Percentiles rank a stretch among this genome's conserved stretches.
phyloP scores from a whole-genome alignment of 495 filamentous ascomycete species.

The Penicillium herquei region DNA sequence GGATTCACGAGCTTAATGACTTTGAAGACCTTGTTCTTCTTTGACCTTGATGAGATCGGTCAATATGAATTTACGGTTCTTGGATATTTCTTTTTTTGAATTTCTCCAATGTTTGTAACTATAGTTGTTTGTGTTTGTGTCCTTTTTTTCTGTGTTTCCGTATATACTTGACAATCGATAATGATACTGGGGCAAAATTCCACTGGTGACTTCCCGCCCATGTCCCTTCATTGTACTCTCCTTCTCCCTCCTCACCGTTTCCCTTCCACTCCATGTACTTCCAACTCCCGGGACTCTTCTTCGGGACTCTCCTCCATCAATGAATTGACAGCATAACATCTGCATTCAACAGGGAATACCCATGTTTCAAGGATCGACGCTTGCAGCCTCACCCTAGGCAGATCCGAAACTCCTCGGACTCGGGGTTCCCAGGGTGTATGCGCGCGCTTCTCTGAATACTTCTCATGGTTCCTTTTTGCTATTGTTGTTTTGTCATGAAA shows the following conservation, averaged over 20 bases:
- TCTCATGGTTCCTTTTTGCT: neutral
- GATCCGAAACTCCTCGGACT: slow-evolving; percentile 24
- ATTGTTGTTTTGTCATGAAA: neutral
- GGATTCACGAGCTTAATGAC: slow-evolving; percentile 29
- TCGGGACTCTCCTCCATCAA: neutral
- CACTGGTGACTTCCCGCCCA: neutral
- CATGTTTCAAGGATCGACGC: slow-evolving; percentile 13
- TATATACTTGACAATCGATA: neutral
- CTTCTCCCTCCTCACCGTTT: neutral
- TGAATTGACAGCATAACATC: neutral
- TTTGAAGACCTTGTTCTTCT: slow-evolving; percentile 12
- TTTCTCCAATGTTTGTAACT: slow-evolving; percentile 14
- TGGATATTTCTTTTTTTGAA: neutral
- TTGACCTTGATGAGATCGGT: slow-evolving; percentile 25
- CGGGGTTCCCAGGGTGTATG: slow-evolving; percentile 9
- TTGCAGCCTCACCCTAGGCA: slow-evolving; percentile 10
- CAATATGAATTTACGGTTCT: slow-evolving; percentile 23
- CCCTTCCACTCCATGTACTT: neutral
- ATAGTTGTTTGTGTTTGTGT: slow-evolving; percentile 11
- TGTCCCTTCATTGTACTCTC: neutral
- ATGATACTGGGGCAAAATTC: no score
- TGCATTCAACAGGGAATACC: slow-evolving; percentile 19
- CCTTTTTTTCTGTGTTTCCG: neutral
- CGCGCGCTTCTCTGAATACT: neutral
- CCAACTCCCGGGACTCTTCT: neutral